Evolutionary conservation across 345 rosid genomes (phyloP).

Genomic region (Cardamine chenopodiifolia): DNA sequence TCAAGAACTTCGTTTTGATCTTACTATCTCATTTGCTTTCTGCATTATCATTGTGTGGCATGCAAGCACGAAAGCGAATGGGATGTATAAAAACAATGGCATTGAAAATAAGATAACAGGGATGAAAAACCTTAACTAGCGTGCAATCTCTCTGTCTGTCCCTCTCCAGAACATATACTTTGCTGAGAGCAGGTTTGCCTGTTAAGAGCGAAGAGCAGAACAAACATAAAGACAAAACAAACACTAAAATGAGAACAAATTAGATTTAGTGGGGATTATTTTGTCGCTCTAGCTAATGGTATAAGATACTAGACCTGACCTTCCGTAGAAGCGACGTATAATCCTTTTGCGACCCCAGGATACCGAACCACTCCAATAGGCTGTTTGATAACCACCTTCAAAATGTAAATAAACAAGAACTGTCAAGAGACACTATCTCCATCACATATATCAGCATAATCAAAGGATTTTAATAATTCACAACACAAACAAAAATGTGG

Average conservation of each 20-base stretch:
- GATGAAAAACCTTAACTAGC: constrained; percentile 61
- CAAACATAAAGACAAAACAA: neutral
- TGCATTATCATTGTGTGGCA: neutral
- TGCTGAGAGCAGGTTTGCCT: constrained; percentile 83
- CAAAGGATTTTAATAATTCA: neutral
- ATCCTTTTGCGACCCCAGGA: constrained; percentile 87
- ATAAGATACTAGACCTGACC: constrained; percentile 47
- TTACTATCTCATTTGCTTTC: neutral
- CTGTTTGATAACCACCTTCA: constrained; percentile 65
- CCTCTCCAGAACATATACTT: constrained; percentile 74
- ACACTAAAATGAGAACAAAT: neutral
- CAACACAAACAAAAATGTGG: constrained; percentile 1
- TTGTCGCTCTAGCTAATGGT: constrained; percentile 14
- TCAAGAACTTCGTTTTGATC: constrained; percentile 11
- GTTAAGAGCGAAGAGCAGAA: constrained; percentile 14
- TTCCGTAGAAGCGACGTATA: constrained; percentile 76
- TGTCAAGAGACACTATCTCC: neutral
- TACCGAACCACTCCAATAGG: constrained; percentile 73
- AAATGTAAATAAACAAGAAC: constrained; percentile 14
- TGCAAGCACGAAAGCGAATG: neutral
- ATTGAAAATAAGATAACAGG: constrained; percentile 3
- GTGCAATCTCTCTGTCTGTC: constrained; percentile 53
- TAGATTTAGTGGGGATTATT: neutral
- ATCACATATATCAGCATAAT: neutral
- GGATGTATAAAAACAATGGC: neutral